These are phyloP conservation scores for Emericellopsis atlantica DNA, from an alignment of 2,329 filamentous ascomycete species.

Conservation along the genomic window DNA sequence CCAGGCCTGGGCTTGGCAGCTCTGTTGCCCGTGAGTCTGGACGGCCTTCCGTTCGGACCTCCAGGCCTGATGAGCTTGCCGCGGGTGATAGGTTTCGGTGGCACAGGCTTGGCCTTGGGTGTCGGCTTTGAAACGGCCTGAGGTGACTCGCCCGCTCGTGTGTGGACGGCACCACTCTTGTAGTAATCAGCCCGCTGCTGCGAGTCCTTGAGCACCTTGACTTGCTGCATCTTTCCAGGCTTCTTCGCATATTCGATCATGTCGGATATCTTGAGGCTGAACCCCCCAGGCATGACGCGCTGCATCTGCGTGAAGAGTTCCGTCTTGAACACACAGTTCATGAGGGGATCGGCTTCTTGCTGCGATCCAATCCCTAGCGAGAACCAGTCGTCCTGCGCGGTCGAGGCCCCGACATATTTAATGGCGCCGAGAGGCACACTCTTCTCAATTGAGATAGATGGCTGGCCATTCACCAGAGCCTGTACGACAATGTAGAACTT, in stretches of 20 bases:
- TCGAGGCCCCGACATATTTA: slow-evolving; percentile 75
- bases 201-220: slow-evolving; percentile 87
- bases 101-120: slow-evolving; percentile 74
- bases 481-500: slow-evolving; percentile 87
- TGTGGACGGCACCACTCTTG: slow-evolving; percentile 88
- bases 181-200: slow-evolving; percentile 68
- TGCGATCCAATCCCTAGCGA: slow-evolving; percentile 80
- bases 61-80: slow-evolving; percentile 88
- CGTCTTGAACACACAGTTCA: slow-evolving; percentile 92
- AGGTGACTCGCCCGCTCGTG: slow-evolving; percentile 68
- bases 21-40: slow-evolving; percentile 48
- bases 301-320: slow-evolving; percentile 92
- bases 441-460: slow-evolving; percentile 70
- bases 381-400: slow-evolving; percentile 90
- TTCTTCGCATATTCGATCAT: slow-evolving; percentile 96
- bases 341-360: slow-evolving; percentile 83
- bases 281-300: slow-evolving; percentile 63
- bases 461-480: slow-evolving; percentile 66
- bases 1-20: slow-evolving; percentile 29
- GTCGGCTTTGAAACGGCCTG: slow-evolving; percentile 75
- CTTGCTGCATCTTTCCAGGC: slow-evolving; percentile 75
- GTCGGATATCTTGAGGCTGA: slow-evolving; percentile 74
- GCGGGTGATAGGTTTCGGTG: slow-evolving; percentile 80
- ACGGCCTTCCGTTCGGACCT: slow-evolving; percentile 70
- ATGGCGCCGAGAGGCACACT: slow-evolving; percentile 76